Evolutionary conservation across 176 grass and related monocot genomes (phyloP).

Genomic region (Zea luxurians): DNA sequence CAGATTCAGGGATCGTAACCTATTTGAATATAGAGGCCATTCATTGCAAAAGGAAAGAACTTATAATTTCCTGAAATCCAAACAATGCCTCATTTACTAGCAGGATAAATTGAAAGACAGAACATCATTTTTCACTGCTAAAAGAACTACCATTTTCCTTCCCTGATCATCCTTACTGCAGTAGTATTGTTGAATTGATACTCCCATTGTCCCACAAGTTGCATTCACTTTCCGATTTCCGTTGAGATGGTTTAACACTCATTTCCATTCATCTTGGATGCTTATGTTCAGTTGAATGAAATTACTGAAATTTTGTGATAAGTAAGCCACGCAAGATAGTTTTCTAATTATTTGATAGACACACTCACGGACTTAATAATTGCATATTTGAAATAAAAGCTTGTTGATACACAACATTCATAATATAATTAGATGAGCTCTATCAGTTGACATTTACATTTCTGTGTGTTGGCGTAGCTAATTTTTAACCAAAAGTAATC

Average conservation of each 20-base stretch:
- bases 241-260: not conserved
- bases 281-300: not conserved
- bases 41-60: not conserved
- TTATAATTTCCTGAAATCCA: no score
- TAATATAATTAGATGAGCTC: no score
- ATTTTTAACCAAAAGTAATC: not conserved
- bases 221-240: not conserved
- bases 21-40: not conserved
- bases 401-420: conserved; percentile 2
- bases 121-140: not conserved
- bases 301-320: not conserved
- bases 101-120: not conserved
- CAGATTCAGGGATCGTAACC: not conserved
- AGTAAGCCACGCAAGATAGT: not conserved
- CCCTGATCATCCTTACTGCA: not conserved
- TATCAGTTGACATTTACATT: no score
- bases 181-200: not conserved
- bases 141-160: not conserved
- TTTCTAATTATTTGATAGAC: not conserved
- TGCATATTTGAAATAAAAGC: not conserved
- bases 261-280: not conserved
- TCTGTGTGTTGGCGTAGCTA: not conserved
- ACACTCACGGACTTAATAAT: not conserved
- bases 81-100: not conserved
- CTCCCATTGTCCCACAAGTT: not conserved